Base-by-base conservation (phyloP, 495 filamentous ascomycete species). In the Hypomontagnella submonticulosa region DNA sequence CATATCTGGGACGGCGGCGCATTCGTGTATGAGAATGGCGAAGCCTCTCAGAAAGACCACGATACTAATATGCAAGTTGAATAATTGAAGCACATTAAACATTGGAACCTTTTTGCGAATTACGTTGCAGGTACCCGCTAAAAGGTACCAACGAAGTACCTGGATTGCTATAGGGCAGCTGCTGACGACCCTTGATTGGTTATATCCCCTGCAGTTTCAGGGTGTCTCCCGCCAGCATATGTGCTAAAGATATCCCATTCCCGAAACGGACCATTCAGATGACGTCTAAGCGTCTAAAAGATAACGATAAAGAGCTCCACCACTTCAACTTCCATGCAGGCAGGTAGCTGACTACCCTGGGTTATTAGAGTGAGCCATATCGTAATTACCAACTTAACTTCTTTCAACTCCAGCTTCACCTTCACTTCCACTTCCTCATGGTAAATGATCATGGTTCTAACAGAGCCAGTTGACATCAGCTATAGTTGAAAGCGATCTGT, bases 1-100 rank as follows among this genome's bases (percentile, higher is more conserved):
- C 71, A 74, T 74, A 54, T 53, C 69, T 72, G 70, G 67, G 59
- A 16, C 53, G 13, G 23, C 27, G 53, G 57, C 62, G 57, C 67
- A 62, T 70, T 54, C 30, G 36, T 48, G 50, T 66, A 33, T 18
- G 47, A 50, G 15, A 3, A 46, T 65, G 4, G 51, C 44, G 34
- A 23, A 19, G 42, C 12, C 9, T 54, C 18, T 9, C 16, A 38
- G 33, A 57, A 47, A 61, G 38, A 47, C 27, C 10, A 52, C 63
- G 57, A 61, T 47, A 57, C n/a, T n/a, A 19, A 41, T 33, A 4
- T 23, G 23, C 12, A 38, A n/a, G 9, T 37, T 7, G 40, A 47
- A 54, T 7, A 48, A 50, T 47, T 57, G 53, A 53, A 59, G 54
- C 48, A 47, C 57, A 58, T 67, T 61, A 27, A 27, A 27, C 23